Evolutionary conservation across 1,284 basidiomycete genomes (phyloP).

Genomic region (Exobasidium rhododendri): DNA sequence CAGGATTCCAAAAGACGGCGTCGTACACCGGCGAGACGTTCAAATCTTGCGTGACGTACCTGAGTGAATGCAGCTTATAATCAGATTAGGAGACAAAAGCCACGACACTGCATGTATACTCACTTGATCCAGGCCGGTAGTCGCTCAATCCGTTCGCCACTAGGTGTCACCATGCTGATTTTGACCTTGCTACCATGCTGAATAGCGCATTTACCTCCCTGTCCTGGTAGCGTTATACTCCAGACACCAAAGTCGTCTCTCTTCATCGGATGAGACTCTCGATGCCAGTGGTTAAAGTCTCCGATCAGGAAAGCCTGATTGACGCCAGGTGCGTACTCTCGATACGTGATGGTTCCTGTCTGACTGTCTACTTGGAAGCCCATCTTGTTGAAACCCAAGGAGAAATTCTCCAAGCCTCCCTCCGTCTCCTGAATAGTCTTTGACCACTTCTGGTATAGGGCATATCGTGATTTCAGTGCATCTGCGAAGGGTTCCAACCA

Average conservation of each 20-base stretch:
- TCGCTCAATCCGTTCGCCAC: slow-evolving; percentile 79
- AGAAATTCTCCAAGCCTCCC: slow-evolving; percentile 77
- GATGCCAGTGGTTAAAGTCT: slow-evolving; percentile 92
- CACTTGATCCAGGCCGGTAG: slow-evolving; percentile 83
- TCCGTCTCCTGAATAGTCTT: slow-evolving; percentile 36
- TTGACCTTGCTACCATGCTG: slow-evolving; percentile 93
- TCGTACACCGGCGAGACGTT: slow-evolving; percentile 87
- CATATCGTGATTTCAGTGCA: slow-evolving; percentile 35
- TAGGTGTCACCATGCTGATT: slow-evolving; percentile 63
- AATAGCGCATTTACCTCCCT: slow-evolving; percentile 71
- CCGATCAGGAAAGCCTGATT: slow-evolving; percentile 79
- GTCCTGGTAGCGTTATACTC: slow-evolving; percentile 72
- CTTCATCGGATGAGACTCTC: slow-evolving; percentile 73
- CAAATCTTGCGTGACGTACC: slow-evolving; percentile 89
- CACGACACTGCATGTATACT: slow-evolving; percentile 9
- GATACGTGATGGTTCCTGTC: slow-evolving; percentile 73
- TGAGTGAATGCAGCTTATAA: not conserved
- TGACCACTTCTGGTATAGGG: slow-evolving; percentile 35
- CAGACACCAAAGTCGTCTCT: slow-evolving; percentile 89
- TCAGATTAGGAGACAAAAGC: not conserved
- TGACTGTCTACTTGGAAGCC: slow-evolving; percentile 70
- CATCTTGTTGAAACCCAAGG: slow-evolving; percentile 77
- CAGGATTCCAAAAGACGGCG: slow-evolving; percentile 97
- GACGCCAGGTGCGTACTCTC: slow-evolving; percentile 95
- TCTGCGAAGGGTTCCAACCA: slow-evolving; percentile 49